Evolutionary conservation across 1,284 basidiomycete species (phyloP).

Genomic region (Irpex sp.): DNA sequence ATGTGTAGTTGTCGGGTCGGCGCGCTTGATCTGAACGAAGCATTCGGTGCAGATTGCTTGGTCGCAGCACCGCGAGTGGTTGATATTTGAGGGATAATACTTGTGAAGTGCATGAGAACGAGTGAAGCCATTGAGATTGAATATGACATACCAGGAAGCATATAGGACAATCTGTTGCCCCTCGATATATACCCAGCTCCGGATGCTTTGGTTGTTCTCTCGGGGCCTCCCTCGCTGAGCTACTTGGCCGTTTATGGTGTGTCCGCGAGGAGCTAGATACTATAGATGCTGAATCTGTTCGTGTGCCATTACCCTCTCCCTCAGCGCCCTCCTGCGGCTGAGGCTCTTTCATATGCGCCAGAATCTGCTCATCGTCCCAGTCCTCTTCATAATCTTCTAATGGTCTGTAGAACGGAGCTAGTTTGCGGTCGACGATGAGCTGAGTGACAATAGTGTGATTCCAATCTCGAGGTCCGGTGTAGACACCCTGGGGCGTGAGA

Average conservation of each 20-base stretch:
- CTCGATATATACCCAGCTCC: constrained; percentile 79
- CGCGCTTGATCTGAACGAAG: constrained; percentile 98
- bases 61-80: constrained; percentile 95
- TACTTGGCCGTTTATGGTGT: constrained; percentile 46
- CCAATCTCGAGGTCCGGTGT: constrained; percentile 87
- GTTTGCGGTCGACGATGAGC: constrained; percentile 81
- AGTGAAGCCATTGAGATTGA: constrained; percentile 12
- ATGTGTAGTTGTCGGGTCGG: constrained; percentile 90
- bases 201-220: constrained; percentile 58
- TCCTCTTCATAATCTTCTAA: constrained; percentile 89
- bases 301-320: constrained; percentile 24
- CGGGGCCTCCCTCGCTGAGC: constrained; percentile 43
- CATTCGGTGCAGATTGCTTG: constrained; percentile 99
- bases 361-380: constrained; percentile 83
- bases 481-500: constrained; percentile 86
- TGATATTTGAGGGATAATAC: constrained; percentile 96
- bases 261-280: constrained; percentile 26
- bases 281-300: constrained; percentile 26
- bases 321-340: constrained; percentile 41
- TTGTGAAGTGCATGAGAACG: constrained; percentile 27
- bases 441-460: constrained; percentile 84
- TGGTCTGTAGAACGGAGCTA: constrained; percentile 95
- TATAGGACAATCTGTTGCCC: constrained; percentile 97
- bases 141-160: constrained; percentile 85
- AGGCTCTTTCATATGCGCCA: constrained; percentile 67